Base-by-base conservation (phyloP, 352 stramenopile genomes). In the Discostella stelligera region DNA sequence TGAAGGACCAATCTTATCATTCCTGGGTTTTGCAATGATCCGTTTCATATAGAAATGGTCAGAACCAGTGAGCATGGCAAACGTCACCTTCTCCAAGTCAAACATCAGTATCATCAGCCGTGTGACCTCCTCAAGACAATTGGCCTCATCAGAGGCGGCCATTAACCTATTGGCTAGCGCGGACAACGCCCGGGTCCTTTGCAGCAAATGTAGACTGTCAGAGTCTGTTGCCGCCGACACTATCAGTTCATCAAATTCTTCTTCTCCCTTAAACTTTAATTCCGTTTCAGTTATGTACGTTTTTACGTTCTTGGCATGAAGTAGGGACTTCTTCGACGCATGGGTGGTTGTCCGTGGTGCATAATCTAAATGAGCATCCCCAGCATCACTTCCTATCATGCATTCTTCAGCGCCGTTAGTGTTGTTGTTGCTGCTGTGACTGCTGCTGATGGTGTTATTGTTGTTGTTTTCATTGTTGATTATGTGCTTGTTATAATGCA, bases 91-190 rank as follows among this genome's bases (percentile, higher is more conserved):
- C 7, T 74, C 49, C 7, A 82, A 30, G 41, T 56, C 55, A 61
- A 82, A 82, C 69, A 82, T 65, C 10, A 70, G 21, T 11, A 49
- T 48, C 16, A 82, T 46, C 20, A 82, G 53, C 18, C 54, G 23
- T 30, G 67, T 70, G 2, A 61, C 67, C 54, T 78, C 74, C 27
- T 78, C 61, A 25, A 74, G 41, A 64, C 74, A 82, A 14, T 46
- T 37, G 4, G 41, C 46, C 71, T 82, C 74, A 46, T 78, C 68
- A 7, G 37, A 53, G 49, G 74, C 67, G 3, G 53, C 67, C 62
- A 78, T 70, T 30, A 82, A 66, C 53, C 61, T 32, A 69, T 67
- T 65, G 16, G 74, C 58, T 32, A 82, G 21, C 53, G 66, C 68
- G 1, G 55, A 72, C 25, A 82, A 59, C 13, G 74, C 68, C 39